Evolutionary conservation across 208 protist genomes (phyloP).

Genomic region (Tritrichomonas musculus): DNA sequence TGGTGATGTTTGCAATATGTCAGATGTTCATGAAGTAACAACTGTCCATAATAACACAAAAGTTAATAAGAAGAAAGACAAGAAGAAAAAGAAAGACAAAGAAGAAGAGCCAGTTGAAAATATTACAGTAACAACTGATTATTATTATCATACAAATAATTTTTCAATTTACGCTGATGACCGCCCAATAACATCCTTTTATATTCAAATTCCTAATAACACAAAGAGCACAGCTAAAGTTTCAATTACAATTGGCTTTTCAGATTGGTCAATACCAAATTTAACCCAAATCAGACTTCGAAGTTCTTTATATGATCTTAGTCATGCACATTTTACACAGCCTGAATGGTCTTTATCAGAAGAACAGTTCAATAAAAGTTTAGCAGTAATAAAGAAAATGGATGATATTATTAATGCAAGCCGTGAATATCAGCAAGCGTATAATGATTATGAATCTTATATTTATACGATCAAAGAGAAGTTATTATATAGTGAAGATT

Average conservation of each 20-base stretch:
- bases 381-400: neutral
- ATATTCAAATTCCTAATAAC: neutral
- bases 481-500: neutral
- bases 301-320: neutral
- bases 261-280: neutral
- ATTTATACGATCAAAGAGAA: neutral
- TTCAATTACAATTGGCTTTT: neutral
- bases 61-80: no score
- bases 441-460: neutral
- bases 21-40: no score
- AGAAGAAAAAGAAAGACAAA: no score
- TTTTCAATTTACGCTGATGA: neutral
- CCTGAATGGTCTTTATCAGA: neutral
- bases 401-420: neutral
- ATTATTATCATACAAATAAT: neutral
- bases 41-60: no score
- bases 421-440: neutral
- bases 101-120: no score
- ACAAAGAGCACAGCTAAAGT: neutral
- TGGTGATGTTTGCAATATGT: no score
- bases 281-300: neutral
- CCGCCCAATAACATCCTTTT: neutral
- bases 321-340: neutral
- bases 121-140: no score
- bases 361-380: neutral